These are phyloP conservation scores for Vitis hybrid DNA, from an alignment of 177 flowering plant species.

Conservation along the genomic window DNA sequence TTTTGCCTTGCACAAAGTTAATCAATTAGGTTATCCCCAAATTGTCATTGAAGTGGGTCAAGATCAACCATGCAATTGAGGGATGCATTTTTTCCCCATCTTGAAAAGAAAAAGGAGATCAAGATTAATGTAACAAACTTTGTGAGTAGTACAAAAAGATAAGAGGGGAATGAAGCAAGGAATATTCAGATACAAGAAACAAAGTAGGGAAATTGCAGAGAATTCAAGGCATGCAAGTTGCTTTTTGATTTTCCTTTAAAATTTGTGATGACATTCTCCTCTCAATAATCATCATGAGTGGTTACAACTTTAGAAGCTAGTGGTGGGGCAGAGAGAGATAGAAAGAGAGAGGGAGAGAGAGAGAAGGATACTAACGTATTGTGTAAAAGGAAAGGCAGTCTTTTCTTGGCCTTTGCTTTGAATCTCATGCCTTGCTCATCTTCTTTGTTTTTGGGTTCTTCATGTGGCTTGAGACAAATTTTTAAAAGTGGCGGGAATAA, in stretches of 20 bases:
- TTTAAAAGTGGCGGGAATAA: constrained; percentile 19
- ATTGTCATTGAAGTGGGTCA: no score
- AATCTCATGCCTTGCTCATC: constrained; percentile 22
- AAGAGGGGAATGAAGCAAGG: neutral
- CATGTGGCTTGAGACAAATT: constrained; percentile 17
- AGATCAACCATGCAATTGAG: no score
- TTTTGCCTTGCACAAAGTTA: no score
- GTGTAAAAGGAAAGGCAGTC: constrained; percentile 23
- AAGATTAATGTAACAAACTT: no score
- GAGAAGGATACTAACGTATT: constrained; percentile 11
- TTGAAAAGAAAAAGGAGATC: no score
- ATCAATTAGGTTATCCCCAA: no score
- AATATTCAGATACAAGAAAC: neutral
- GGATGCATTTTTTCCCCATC: no score
- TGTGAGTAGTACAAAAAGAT: no score
- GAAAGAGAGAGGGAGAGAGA: neutral
- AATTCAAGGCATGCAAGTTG: constrained; percentile 3
- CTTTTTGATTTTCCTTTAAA: neutral
- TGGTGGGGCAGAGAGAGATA: constrained; percentile 4
- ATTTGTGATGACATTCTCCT: neutral
- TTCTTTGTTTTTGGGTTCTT: constrained; percentile 4
- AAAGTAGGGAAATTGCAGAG: neutral
- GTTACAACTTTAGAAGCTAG: constrained; percentile 2
- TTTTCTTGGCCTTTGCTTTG: constrained; percentile 20
- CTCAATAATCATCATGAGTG: neutral